Evolutionary conservation across 202 grass and related monocot species (phyloP), one percentile per base, ranked within the genome.

Genomic region (Brachypodium distachyon): DNA sequence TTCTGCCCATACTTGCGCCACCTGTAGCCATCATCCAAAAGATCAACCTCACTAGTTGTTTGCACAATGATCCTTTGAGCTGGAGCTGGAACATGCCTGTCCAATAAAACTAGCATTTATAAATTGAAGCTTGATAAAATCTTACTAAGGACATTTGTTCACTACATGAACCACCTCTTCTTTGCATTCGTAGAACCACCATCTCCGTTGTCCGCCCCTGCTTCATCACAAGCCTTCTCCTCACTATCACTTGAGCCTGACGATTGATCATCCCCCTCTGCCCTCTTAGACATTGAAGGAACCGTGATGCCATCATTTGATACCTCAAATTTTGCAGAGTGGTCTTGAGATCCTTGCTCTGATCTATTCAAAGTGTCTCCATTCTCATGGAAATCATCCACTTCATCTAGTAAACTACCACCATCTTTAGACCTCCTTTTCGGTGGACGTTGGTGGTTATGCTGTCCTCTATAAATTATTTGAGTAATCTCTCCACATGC

Each of bases 1-100:
- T 99, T 99, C 52, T 99, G 92, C 37, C 96, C 92, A 73, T 99
- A 99, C 50, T 96, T 99, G 49, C 96, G 92, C 96, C 96, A 99
- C 62, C 83, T 87, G 51, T 83, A 99, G 11, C 96, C 96, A 89
- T 99, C 96, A 85, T 99, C 96, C 77, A 99, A 77, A 90, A 99
- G 88, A 95, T 99, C 96, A 89, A 99, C 87, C 76, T 89, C 87
- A 70, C 92, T 99, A 61, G 66, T 92, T 61, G 96, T 93, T 86
- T 99, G 96, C 65, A 99, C 89, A 62, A 99, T 99, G 77, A 99
- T 96, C 74, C 86, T 93, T 66, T 89, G 90, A 71, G 82, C 77
- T 85, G 87, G 77, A 46, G 82, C 22, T 48, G 79, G 64, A 36
- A 86, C 44, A 62, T 83, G 77, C 70, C 91, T 94, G 76, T 49